Base-by-base conservation (phyloP, 148 eudicot species). In the Diospyros lotus region DNA sequence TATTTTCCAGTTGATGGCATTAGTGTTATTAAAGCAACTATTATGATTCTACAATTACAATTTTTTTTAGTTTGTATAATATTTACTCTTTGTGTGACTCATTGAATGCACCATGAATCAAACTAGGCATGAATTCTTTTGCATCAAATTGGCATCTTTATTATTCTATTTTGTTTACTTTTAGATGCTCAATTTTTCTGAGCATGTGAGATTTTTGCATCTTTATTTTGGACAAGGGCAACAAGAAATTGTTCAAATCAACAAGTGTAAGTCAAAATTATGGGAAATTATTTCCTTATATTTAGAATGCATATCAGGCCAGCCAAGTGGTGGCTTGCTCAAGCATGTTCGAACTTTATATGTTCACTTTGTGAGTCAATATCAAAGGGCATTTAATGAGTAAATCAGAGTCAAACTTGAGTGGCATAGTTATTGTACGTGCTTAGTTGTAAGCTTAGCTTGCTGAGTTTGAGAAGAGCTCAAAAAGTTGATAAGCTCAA, bases 1-100 rank as follows among this genome's bases (percentile, higher is more conserved):
- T 80, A 77, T 84, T 91, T 81, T 41, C 52, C 48, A 63, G 14
- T 65, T 74, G 17, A 68, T 46, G 60, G 41, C 69, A 3, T 52
- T 69, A 4, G 17, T 4, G 6, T 70, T 44, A 13, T 70, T 55
- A 28, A 54, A 52, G 46, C 40, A 10, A 14, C 18, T 54, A 6
- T 54, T 62, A 12, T 45, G 5, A 70, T 55, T 12, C 13, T 41
- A 42, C 28, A 13, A 10, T 14, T 69, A 13, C 46, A 40, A 9
- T 69, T 69, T 53, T 40, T 69, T 5, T 54, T 66, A 2, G 3
- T n/a, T 18, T 68, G 15, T 44, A 50, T 38, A 50, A 28, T 68
- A 42, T 18, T 18, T 6, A 1, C 51, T 51, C 7, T 51, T 10
- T n/a, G 6, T 39, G 44, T 39, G 4, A 38, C 68, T 64, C 4